phyloP scores from a whole-genome alignment of 495 filamentous ascomycete species.

The Parachaetomium inaequale region DNA sequence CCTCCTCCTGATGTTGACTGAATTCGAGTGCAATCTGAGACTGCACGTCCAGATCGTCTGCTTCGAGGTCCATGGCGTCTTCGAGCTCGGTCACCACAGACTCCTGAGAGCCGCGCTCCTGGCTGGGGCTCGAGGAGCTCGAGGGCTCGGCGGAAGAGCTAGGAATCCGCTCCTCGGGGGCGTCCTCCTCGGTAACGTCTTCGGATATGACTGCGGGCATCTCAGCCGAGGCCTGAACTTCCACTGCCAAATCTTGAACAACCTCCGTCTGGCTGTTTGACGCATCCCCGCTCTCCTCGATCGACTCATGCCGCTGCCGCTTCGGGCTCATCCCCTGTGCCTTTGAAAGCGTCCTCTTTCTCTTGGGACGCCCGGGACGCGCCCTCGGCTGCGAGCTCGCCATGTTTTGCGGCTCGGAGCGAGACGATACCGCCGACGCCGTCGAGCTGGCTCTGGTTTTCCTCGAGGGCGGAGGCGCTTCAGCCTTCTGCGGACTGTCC shows the following conservation, averaged over 20 bases:
- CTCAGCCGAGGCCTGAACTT: background rate
- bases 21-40: constrained; percentile 30
- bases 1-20: constrained; percentile 17
- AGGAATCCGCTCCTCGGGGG: constrained; percentile 3
- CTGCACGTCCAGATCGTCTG: constrained; percentile 27
- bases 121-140: background rate
- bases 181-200: background rate
- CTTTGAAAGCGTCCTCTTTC: constrained; percentile 27
- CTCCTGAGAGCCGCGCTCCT: background rate
- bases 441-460: constrained; percentile 16
- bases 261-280: constrained; percentile 17
- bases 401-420: constrained; percentile 1
- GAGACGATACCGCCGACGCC: background rate
- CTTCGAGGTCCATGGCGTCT: constrained; percentile 20
- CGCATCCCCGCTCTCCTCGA: constrained; percentile 14
- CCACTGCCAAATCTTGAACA: background rate
- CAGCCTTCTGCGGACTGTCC: constrained; percentile 17
- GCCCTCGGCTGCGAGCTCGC: constrained; percentile 22
- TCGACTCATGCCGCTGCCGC: constrained; percentile 18
- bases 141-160: constrained; percentile 17
- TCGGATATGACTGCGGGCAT: background rate
- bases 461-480: constrained; percentile 5
- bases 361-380: constrained; percentile 23
- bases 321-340: constrained; percentile 19
- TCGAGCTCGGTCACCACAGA: background rate